These are phyloP conservation scores for Ceratocystis harringtonii DNA, from an alignment of 2,329 filamentous ascomycete genomes.

Conservation along the genomic window DNA sequence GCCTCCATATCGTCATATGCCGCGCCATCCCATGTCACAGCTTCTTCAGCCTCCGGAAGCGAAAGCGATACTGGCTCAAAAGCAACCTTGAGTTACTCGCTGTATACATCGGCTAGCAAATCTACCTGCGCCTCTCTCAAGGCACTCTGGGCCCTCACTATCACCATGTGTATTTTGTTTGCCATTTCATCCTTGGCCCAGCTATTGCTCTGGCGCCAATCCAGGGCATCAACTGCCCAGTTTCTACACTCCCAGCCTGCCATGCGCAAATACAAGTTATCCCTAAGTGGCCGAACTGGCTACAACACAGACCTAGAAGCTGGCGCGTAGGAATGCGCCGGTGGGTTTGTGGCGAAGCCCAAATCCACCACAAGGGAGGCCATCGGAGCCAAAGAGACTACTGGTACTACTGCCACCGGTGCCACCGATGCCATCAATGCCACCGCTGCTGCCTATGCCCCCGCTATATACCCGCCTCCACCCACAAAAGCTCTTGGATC, in stretches of 20 bases:
- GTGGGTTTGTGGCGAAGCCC: background rate
- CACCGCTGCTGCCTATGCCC: background rate
- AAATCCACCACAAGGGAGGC: background rate
- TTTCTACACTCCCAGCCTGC: constrained; percentile 1
- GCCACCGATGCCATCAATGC: background rate
- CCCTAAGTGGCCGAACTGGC: constrained; percentile 1
- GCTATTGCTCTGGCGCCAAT: constrained; percentile 42
- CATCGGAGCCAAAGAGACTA: background rate
- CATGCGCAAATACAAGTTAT: background rate
- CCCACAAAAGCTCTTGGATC: constrained; percentile 10
- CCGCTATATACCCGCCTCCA: background rate
- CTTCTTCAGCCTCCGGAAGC: background rate
- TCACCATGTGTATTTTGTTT: constrained; percentile 61
- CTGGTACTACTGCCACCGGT: background rate
- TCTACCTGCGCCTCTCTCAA: constrained; percentile 71
- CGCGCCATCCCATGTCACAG: background rate
- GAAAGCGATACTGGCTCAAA: constrained; percentile 19
- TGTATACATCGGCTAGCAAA: constrained; percentile 38
- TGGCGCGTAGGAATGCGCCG: constrained; percentile 10
- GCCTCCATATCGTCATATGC: constrained; percentile 21
- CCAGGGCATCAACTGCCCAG: constrained; percentile 3
- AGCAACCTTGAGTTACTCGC: constrained; percentile 25
- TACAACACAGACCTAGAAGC: constrained; percentile 5
- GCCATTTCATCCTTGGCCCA: constrained; percentile 45
- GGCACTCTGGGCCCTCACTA: constrained; percentile 72